Evolutionary conservation across 345 rosid species (phyloP).

Genomic region (Eucalyptus lansdowneana): DNA sequence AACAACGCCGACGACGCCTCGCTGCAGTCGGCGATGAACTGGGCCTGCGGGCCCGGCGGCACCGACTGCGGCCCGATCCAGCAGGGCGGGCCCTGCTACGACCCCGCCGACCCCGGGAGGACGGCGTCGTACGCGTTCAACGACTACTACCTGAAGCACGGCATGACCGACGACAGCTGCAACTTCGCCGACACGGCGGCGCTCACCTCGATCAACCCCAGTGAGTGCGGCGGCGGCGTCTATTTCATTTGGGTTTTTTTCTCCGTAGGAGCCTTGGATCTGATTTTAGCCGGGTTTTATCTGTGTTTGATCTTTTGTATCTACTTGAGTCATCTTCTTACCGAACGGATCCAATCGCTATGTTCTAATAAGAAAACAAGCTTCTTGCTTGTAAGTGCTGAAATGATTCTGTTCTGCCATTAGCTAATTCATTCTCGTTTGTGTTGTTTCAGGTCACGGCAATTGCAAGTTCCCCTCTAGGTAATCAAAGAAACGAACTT

Average conservation of each 20-base stretch:
- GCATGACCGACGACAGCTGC: slow-evolving; percentile 64
- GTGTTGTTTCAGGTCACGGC: slow-evolving; percentile 39
- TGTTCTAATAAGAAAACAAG: background rate
- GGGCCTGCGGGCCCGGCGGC: slow-evolving; percentile 80
- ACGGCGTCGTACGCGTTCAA: slow-evolving; percentile 81
- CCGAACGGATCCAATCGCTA: background rate
- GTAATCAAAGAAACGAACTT: slow-evolving; percentile 11
- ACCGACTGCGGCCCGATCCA: slow-evolving; percentile 48
- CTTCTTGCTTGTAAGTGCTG: background rate
- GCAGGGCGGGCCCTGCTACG: slow-evolving; percentile 62
- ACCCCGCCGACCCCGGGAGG: slow-evolving; percentile 29
- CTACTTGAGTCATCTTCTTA: background rate
- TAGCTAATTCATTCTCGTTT: background rate
- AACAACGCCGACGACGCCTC: slow-evolving; percentile 72
- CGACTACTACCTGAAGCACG: slow-evolving; percentile 58
- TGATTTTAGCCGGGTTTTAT: background rate
- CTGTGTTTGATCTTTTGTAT: background rate
- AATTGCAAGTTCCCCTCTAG: slow-evolving; percentile 55
- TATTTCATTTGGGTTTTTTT: background rate
- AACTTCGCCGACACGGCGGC: slow-evolving; percentile 60
- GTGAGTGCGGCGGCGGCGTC: slow-evolving; percentile 12
- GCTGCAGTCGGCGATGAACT: slow-evolving; percentile 52
- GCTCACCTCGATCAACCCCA: slow-evolving; percentile 63
- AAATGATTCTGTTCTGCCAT: background rate
- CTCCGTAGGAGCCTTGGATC: background rate